phyloP scores from a whole-genome alignment of 495 filamentous ascomycete species.

The Hypoxylon fuscum region DNA sequence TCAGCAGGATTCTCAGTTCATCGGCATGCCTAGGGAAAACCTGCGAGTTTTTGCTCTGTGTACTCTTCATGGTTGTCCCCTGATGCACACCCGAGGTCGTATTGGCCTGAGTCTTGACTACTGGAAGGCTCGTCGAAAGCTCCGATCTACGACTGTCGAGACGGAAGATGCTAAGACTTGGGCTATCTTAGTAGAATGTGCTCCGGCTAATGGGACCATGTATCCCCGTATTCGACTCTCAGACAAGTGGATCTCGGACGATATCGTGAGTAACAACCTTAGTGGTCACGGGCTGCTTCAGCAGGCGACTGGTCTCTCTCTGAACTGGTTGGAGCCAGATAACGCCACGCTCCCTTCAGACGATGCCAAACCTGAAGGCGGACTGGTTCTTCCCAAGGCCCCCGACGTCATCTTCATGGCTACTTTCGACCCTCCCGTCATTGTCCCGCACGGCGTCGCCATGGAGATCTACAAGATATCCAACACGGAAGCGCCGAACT shows the following conservation, averaged over 20 bases:
- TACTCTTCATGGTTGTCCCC: conserved; percentile 76
- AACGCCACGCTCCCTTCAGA: conserved; percentile 53
- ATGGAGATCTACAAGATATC: conserved; percentile 72
- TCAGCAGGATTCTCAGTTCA: conserved; percentile 58
- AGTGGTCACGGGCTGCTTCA: conserved; percentile 53
- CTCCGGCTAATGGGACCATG: conserved; percentile 55
- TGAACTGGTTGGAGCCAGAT: conserved; percentile 75
- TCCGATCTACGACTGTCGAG: conserved; percentile 48
- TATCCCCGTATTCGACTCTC: conserved; percentile 70
- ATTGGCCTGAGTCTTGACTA: conserved; percentile 86
- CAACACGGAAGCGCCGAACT: conserved; percentile 63
- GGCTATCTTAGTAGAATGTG: conserved; percentile 72
- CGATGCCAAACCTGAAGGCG: conserved; percentile 44
- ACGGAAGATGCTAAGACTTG: conserved; percentile 57
- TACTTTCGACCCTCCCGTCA: conserved; percentile 82
- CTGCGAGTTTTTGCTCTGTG: conserved; percentile 66
- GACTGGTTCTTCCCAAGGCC: conserved; percentile 57
- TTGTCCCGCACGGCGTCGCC: conserved; percentile 74
- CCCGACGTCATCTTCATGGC: conserved; percentile 85
- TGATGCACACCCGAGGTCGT: conserved; percentile 75
- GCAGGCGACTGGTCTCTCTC: conserved; percentile 50
- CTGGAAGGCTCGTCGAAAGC: conserved; percentile 74
- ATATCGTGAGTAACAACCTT: conserved; percentile 61
- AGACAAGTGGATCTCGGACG: conserved; percentile 69
- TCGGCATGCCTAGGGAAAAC: conserved; percentile 59